Evolutionary conservation across 768 basidiomycete genomes (phyloP).

Genomic region (Hypsizygus marmoreus): DNA sequence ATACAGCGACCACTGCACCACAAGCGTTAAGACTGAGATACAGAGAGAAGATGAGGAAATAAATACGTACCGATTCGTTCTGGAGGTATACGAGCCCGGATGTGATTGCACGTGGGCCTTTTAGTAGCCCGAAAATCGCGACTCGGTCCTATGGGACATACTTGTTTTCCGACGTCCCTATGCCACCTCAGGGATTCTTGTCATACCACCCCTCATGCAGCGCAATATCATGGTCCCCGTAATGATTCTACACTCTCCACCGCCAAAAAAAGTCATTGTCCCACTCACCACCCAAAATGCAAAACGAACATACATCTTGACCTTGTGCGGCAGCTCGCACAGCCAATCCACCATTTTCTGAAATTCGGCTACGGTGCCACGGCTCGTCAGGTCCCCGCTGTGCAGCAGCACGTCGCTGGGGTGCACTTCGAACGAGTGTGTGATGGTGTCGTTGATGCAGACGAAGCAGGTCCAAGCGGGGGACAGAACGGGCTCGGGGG

Average conservation of each 20-base stretch:
- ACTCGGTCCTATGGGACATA: conserved; percentile 13
- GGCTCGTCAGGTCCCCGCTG: conserved; percentile 61
- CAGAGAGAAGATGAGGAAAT: too few relatives aligned
- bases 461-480: conserved; percentile 57
- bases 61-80: conserved; percentile 56
- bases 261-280: not conserved
- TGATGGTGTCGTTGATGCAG: conserved; percentile 63
- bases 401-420: conserved; percentile 68
- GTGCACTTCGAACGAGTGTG: conserved; percentile 46
- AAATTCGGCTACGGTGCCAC: conserved; percentile 48
- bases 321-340: conserved; percentile 51
- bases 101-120: conserved; percentile 30
- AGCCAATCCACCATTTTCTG: conserved; percentile 59
- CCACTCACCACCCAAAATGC: not conserved
- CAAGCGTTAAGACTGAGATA: not conserved
- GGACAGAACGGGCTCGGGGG: conserved; percentile 32
- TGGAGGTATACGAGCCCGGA: conserved; percentile 61
- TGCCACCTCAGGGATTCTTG: conserved; percentile 30
- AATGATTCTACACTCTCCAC: conserved; percentile 46
- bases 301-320: conserved; percentile 59
- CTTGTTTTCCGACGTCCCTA: conserved; percentile 26
- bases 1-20: conserved; percentile 42
- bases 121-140: conserved; percentile 33
- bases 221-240: conserved; percentile 67
- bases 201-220: conserved; percentile 46